These are phyloP conservation scores for Neopestalotiopsis sp. DNA, from an alignment of 2,329 filamentous ascomycete species.

Conservation along the genomic window DNA sequence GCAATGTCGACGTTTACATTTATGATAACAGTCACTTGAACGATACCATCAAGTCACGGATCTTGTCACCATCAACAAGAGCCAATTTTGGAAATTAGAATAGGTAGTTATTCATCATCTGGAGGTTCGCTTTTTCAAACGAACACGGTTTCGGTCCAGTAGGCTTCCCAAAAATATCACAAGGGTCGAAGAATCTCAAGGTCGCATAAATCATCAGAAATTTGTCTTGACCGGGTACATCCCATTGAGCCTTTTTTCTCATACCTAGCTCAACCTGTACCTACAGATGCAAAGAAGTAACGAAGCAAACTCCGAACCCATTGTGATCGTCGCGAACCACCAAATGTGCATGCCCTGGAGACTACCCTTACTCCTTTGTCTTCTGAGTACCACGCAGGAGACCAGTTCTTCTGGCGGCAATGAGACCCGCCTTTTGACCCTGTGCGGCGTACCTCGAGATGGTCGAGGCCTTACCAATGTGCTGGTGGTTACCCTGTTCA, in stretches of 20 bases:
- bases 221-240: constrained; percentile 39
- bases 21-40: no score
- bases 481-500: constrained; percentile 94
- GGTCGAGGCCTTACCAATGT: constrained; percentile 99
- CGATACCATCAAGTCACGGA: neutral
- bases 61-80: neutral
- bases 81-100: neutral
- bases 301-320: constrained; percentile 67
- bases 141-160: neutral
- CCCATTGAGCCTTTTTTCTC: constrained; percentile 42
- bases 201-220: constrained; percentile 18
- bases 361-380: constrained; percentile 84
- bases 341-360: constrained; percentile 32
- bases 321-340: constrained; percentile 53
- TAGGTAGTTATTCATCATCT: neutral
- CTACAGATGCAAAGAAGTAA: constrained; percentile 65
- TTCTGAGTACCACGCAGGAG: constrained; percentile 99
- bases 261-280: constrained; percentile 41
- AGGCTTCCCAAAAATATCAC: neutral
- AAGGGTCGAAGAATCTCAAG: constrained; percentile 19
- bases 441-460: constrained; percentile 97
- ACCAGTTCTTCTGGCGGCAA: constrained; percentile 99
- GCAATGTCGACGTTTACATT: no score
- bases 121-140: neutral
- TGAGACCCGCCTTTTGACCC: constrained; percentile 99